Conservation (phyloP, 2,329 filamentous ascomycete species). For the Colletotrichum abscissum region DNA sequence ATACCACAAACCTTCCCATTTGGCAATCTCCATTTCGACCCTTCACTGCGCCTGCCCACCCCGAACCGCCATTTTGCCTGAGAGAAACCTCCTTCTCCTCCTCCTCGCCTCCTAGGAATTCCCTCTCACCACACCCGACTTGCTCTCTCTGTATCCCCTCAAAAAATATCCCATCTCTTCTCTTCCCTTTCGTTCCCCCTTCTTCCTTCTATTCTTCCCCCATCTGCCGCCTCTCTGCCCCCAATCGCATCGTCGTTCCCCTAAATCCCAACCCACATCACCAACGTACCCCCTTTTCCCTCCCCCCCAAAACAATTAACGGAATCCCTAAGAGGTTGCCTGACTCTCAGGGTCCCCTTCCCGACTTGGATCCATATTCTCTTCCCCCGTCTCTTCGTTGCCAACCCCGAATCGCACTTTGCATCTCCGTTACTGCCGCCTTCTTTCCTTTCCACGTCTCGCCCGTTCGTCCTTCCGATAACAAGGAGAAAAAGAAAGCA, state of each 20-base stretch:
- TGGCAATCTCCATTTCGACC: slow-evolving; percentile 36
- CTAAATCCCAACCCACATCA: slow-evolving; percentile 6
- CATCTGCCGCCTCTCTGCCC: slow-evolving; percentile 9
- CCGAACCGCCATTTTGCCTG: background rate
- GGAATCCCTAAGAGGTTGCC: slow-evolving; percentile 8
- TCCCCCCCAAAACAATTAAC: slow-evolving; percentile 8
- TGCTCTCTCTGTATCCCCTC: slow-evolving; percentile 34
- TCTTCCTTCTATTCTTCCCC: slow-evolving; percentile 33
- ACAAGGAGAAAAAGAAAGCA: slow-evolving; percentile 21
- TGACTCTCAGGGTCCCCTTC: slow-evolving; percentile 28
- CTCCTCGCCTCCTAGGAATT: slow-evolving; percentile 17
- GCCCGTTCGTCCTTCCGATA: slow-evolving; percentile 35
- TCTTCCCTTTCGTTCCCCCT: slow-evolving; percentile 20
- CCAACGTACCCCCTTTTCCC: slow-evolving; percentile 17
- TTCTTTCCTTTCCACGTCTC: slow-evolving; percentile 41
- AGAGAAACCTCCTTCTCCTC: slow-evolving; percentile 1
- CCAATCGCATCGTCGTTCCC: background rate
- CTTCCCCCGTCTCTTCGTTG: slow-evolving; percentile 21
- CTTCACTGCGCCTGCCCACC: slow-evolving; percentile 21
- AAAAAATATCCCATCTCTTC: slow-evolving; percentile 30
- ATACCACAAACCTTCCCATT: slow-evolving; percentile 36
- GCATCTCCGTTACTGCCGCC: slow-evolving; percentile 35
- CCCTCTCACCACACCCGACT: slow-evolving; percentile 24
- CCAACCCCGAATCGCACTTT: slow-evolving; percentile 17
- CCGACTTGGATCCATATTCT: slow-evolving; percentile 21